Conservation (phyloP, 345 rosid species). For the Turnera subulata region DNA sequence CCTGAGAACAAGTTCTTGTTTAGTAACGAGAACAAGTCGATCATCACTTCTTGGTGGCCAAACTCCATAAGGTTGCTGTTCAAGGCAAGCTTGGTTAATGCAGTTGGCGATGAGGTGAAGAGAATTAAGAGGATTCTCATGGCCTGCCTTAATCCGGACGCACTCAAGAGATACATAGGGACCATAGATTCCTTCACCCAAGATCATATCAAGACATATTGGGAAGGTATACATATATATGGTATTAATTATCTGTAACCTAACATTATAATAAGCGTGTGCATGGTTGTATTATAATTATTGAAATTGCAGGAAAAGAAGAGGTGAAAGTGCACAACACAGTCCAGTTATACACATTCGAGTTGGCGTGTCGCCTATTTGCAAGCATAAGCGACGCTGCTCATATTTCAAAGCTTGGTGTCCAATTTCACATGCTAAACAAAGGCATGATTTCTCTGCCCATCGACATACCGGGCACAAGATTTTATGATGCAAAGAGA, state of each 20-base stretch:
- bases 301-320: constrained; percentile 11
- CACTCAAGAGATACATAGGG: constrained; percentile 2
- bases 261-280: too few relatives aligned
- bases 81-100: constrained; percentile 9
- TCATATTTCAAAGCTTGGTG: constrained; percentile 8
- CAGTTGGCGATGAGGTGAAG: constrained; percentile 27
- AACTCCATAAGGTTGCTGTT: not conserved
- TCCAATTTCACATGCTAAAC: not conserved
- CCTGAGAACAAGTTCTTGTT: constrained; percentile 8
- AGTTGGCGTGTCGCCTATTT: constrained; percentile 13
- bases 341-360: constrained; percentile 8
- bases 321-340: constrained; percentile 7
- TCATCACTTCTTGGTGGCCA: constrained; percentile 4
- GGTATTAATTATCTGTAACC: not conserved
- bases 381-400: constrained; percentile 5
- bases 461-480: constrained; percentile 13
- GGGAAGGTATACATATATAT: constrained; percentile 12
- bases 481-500: constrained; percentile 6
- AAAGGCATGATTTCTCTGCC: not conserved
- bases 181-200: constrained; percentile 10
- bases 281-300: not conserved
- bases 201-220: constrained; percentile 12
- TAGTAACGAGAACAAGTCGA: constrained; percentile 13
- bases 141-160: not conserved
- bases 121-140: constrained; percentile 10